Conservation (phyloP, 371 early-diverging fungal genomes). For the Rhizomucor pusillus region DNA sequence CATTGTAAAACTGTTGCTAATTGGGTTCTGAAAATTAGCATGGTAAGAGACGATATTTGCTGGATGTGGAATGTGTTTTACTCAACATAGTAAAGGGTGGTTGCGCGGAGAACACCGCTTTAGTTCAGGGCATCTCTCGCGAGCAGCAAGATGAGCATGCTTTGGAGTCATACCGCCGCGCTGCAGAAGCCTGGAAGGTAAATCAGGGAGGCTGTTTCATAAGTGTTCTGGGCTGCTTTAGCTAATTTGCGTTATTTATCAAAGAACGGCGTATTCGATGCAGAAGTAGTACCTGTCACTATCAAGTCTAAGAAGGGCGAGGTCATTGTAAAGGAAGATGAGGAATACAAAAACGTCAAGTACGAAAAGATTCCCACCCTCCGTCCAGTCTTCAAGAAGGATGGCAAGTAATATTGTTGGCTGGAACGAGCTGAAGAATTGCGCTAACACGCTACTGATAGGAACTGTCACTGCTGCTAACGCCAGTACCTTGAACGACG, state of each 20-base stretch:
- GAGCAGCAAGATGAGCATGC: constrained; percentile 91
- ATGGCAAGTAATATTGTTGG: constrained; percentile 29
- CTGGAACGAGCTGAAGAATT: no score
- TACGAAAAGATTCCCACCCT: constrained; percentile 58
- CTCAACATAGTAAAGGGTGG: constrained; percentile 72
- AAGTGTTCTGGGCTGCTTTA: neutral
- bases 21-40: neutral
- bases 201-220: neutral
- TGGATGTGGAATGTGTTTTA: constrained; percentile 1
- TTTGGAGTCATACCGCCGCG: constrained; percentile 80
- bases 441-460: constrained; percentile 9
- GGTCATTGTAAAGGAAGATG: constrained; percentile 73
- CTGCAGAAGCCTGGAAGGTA: constrained; percentile 79
- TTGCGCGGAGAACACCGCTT: constrained; percentile 91
- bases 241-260: no score
- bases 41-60: neutral
- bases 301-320: constrained; percentile 79
- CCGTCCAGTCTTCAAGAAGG: constrained; percentile 62
- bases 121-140: constrained; percentile 77
- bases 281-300: constrained; percentile 86
- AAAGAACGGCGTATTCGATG: constrained; percentile 62
- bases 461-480: constrained; percentile 96
- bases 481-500: constrained; percentile 92
- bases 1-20: constrained; percentile 20
- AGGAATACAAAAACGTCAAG: constrained; percentile 82